Base-by-base conservation (phyloP, 192 early-diverging fungal species). In the Coemansia erecta region DNA sequence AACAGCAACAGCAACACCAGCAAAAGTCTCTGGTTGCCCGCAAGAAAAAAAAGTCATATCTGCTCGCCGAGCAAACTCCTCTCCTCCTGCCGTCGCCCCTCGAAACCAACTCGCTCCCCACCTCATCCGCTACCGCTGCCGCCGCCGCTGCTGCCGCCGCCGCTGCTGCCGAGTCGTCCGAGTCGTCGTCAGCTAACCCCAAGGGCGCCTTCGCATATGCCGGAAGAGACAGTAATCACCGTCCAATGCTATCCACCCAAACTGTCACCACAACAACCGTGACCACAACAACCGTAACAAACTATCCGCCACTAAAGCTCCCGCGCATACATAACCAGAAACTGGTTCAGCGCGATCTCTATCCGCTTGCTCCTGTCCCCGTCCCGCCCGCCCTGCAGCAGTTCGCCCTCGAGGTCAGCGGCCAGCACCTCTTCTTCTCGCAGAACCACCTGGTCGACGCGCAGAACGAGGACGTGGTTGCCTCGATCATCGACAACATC, bases 261-360 rank as follows among this genome's bases (percentile, higher is more conserved):
- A 87, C 82, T 31, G 85, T 84, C 4, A 85, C 83, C 1, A 87
- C 86, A 15, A 87, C 86, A 2, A 88, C 89, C 0, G 88, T 90
- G 21, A 90, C 89, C 1, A 90, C 89, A 3, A 92, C 89, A 0
- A 91, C 89, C 2, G 90, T 90, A 4, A 93, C 90, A 0, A 89
- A 86, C 7, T 94, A 85, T 65, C 90, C 90, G 5, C 89, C 90
- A 12, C 65, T 92, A 9, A 59, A 81, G 42, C 70, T 94, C 44
- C 84, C 83, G 3, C 85, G 83, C 14, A 85, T 86, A 1, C 61
- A 63, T 9, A 74, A 72, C 47, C 79, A 83, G 33, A 73, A 77
- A 22, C 40, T 77, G 33, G 65, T 89, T 19, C 82, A 88, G 54
- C 80, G 82, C 4, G 82, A 84, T 14, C 64, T 82, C 49, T 94